Conservation (phyloP, 371 early-diverging fungal species). For the Mucor piriformis region DNA sequence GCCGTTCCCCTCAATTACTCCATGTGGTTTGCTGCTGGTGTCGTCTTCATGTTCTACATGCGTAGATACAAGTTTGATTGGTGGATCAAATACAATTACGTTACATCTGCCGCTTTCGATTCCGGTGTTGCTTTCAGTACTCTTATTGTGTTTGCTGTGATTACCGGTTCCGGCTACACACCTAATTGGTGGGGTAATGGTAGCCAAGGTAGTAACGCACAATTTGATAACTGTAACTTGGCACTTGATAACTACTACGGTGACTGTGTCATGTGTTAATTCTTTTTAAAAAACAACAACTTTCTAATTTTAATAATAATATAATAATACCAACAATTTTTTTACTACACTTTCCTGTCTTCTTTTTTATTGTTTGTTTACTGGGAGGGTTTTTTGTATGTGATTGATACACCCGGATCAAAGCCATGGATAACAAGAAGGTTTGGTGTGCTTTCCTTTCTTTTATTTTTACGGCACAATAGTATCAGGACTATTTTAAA, state of each 20-base stretch:
- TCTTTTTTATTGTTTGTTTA: no score
- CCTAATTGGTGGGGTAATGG: conserved; percentile 52
- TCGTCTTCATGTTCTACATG: conserved; percentile 66
- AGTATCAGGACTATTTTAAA: no score
- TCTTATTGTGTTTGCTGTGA: conserved; percentile 54
- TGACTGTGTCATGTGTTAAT: conserved; percentile 67
- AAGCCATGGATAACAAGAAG: no score
- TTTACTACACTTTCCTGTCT: no score
- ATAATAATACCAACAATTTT: no score
- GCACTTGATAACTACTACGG: conserved; percentile 25
- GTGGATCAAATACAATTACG: conserved; percentile 76
- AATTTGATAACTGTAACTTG: not conserved
- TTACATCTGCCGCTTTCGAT: conserved; percentile 76
- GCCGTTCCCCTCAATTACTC: conserved; percentile 59
- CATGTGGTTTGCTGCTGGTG: conserved; percentile 67
- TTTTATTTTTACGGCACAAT: no score
- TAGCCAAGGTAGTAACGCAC: conserved; percentile 2
- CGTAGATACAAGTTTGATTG: conserved; percentile 59
- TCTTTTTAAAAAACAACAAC: no score
- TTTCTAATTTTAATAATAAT: no score
- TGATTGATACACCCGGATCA: no score
- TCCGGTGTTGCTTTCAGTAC: conserved; percentile 63
- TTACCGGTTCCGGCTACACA: conserved; percentile 25
- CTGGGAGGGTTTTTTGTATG: no score
- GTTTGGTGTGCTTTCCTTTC: no score